A percentile compares a stretch with the other conserved stretches of the same genome.
These are phyloP conservation scores for Lasiodiplodia sp. DNA, from an alignment of 2,329 filamentous ascomycete genomes.

Conservation along the genomic window DNA sequence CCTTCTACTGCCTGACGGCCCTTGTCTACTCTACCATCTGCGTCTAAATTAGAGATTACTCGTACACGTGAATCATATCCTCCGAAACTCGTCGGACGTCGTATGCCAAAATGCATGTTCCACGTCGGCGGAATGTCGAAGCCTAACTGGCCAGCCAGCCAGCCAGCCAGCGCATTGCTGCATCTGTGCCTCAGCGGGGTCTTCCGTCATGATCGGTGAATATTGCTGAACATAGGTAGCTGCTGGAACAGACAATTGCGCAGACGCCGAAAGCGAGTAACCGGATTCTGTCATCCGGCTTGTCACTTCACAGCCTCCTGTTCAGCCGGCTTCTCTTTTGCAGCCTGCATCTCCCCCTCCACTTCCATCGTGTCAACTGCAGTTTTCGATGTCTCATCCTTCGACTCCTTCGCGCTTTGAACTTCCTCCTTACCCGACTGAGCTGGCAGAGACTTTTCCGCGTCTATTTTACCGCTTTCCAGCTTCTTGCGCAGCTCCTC, in stretches of 20 bases:
- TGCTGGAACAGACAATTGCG: not conserved
- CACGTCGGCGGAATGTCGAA: not conserved
- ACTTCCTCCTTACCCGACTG: not conserved
- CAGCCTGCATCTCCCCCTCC: not conserved
- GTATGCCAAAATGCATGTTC: not conserved
- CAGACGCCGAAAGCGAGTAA: not conserved
- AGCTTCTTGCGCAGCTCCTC: slow-evolving; percentile 48
- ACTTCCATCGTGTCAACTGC: slow-evolving; percentile 1
- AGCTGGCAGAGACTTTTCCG: not conserved
- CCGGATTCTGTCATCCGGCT: not conserved
- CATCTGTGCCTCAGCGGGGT: not conserved
- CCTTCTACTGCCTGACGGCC: not conserved
- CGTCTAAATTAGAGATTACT: slow-evolving; percentile 22
- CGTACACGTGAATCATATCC: not conserved
- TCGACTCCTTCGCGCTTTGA: not conserved
- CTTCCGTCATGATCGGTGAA: not conserved
- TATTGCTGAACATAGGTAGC: not conserved
- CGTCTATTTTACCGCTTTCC: not conserved
- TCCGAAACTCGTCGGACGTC: not conserved
- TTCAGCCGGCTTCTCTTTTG: not conserved
- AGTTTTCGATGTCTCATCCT: not conserved
- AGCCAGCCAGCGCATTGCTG: slow-evolving; percentile 1
- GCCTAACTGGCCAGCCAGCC: not conserved
- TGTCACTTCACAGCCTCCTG: slow-evolving; percentile 23
- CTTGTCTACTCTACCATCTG: not conserved